These are phyloP conservation scores for Hymenoscyphus albidus DNA, from an alignment of 2,329 filamentous ascomycete species.

Conservation along the genomic window DNA sequence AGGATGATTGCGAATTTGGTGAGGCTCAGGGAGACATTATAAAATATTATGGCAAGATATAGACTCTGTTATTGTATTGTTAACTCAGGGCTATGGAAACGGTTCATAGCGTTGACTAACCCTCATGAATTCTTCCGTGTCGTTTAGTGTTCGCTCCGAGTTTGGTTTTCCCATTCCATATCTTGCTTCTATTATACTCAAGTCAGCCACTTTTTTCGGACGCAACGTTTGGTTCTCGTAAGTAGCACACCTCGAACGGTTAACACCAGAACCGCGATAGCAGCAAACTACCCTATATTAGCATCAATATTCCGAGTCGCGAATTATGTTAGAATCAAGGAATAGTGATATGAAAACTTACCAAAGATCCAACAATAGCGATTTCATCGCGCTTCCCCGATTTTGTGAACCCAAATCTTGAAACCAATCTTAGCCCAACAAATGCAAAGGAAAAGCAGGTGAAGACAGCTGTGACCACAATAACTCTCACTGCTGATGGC, in stretches of 20 bases:
- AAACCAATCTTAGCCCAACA: slow-evolving; percentile 17
- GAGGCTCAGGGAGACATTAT: slow-evolving; percentile 35
- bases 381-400: slow-evolving; percentile 20
- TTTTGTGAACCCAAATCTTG: slow-evolving; percentile 18
- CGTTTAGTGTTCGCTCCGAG: slow-evolving; percentile 18
- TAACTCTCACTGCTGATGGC: slow-evolving; percentile 1
- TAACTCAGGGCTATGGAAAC: slow-evolving; percentile 1
- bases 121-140: slow-evolving; percentile 26
- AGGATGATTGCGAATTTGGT: slow-evolving; percentile 39
- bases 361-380: slow-evolving; percentile 20
- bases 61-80: slow-evolving; percentile 29
- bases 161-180: slow-evolving; percentile 29
- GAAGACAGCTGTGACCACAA: slow-evolving; percentile 10
- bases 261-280: slow-evolving; percentile 10
- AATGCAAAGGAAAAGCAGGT: slow-evolving; percentile 10
- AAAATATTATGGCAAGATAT: slow-evolving; percentile 35
- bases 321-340: neutral
- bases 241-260: slow-evolving; percentile 6
- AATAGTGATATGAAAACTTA: slow-evolving; percentile 11
- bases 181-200: slow-evolving; percentile 24
- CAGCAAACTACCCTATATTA: slow-evolving; percentile 7
- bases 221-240: neutral
- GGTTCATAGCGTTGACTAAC: slow-evolving; percentile 9
- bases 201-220: neutral
- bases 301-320: neutral